phyloP scores from a whole-genome alignment of 225 moss, liverwort and hornwort genomes.

The Pleurozium schreberi region DNA sequence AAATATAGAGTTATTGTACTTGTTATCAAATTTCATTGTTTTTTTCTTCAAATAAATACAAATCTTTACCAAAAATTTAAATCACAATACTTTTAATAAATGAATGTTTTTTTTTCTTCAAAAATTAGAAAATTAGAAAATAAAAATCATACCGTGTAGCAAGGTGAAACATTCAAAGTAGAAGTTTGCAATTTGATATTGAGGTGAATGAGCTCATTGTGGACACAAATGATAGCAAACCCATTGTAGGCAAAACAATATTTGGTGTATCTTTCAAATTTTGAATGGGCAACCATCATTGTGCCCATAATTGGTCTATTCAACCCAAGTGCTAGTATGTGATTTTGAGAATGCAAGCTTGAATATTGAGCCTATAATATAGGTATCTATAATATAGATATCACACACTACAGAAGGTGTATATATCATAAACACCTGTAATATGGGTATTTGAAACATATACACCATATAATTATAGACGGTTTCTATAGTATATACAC shows the following conservation, averaged over 20 bases:
- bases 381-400: too few species aligned
- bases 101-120: background rate
- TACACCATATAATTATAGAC: too few species aligned
- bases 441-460: too few species aligned
- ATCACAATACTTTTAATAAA: background rate
- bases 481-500: too few species aligned
- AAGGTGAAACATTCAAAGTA: background rate
- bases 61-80: background rate
- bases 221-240: background rate
- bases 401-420: too few species aligned
- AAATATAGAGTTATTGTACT: background rate
- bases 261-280: background rate
- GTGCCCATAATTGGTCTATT: accelerated
- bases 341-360: too few species aligned
- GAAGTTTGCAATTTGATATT: background rate
- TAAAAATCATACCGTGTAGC: background rate
- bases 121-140: background rate
- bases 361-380: too few species aligned
- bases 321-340: too few species aligned
- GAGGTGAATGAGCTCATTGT: background rate
- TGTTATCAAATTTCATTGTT: background rate
- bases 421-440: too few species aligned
- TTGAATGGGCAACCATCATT: accelerated
- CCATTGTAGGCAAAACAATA: too few species aligned
- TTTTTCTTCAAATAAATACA: background rate